These are phyloP conservation scores for Candida jianshihensis DNA, from an alignment of 805 yeast species.

Conservation along the genomic window DNA sequence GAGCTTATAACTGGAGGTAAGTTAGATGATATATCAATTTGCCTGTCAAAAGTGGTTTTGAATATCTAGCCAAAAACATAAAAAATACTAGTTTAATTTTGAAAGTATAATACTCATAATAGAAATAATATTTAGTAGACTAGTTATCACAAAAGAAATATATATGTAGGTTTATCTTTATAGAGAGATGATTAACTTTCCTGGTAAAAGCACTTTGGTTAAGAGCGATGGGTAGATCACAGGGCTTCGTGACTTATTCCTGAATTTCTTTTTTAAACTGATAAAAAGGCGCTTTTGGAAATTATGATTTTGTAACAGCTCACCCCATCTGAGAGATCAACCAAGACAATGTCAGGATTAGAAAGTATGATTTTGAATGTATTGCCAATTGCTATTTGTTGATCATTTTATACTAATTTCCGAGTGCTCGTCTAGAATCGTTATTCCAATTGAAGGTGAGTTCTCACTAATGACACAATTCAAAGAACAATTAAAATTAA, in stretches of 20 bases:
- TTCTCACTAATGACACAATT: neutral
- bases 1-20: conserved; percentile 42
- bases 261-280: no score
- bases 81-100: neutral
- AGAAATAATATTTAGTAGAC: no score
- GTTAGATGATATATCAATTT: conserved; percentile 46
- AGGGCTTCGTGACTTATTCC: no score
- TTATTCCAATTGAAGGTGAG: conserved; percentile 53
- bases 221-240: no score
- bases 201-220: no score
- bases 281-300: no score
- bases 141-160: neutral
- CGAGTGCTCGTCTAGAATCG: conserved; percentile 35
- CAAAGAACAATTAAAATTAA: conserved; percentile 9
- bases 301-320: no score
- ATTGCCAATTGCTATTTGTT: no score
- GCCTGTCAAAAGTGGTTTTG: conserved; percentile 36
- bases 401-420: conserved; percentile 14
- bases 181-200: neutral
- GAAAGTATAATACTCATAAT: neutral
- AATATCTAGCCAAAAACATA: conserved; percentile 4
- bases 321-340: no score
- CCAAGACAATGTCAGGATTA: conserved; percentile 29
- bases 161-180: neutral
- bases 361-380: conserved; percentile 20